Evolutionary conservation across 306 rosid species (phyloP).

Genomic region (Pueraria montana): DNA sequence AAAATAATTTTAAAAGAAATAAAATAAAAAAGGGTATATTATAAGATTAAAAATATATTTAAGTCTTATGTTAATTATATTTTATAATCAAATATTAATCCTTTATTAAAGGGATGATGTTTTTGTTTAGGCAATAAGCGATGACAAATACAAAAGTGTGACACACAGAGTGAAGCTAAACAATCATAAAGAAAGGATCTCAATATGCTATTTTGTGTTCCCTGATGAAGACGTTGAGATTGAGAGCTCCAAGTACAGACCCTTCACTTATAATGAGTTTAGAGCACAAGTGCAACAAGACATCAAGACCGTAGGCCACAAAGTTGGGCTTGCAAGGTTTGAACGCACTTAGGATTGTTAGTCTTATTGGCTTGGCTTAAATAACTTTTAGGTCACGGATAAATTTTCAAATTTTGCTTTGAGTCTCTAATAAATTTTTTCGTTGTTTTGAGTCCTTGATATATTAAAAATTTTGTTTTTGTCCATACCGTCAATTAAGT

Average conservation of each 20-base stretch:
- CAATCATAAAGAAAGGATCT: slow-evolving; percentile 52
- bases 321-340: slow-evolving; percentile 73
- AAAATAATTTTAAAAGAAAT: too few species aligned
- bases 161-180: slow-evolving; percentile 65
- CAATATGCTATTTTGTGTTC: slow-evolving; percentile 71
- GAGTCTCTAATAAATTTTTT: too few species aligned
- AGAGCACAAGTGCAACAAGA: slow-evolving; percentile 61
- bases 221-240: slow-evolving; percentile 56
- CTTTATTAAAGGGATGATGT: neutral
- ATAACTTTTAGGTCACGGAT: too few species aligned
- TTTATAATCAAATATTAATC: neutral
- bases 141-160: slow-evolving; percentile 61
- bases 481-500: too few species aligned
- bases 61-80: neutral
- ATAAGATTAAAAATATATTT: neutral
- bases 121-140: slow-evolving; percentile 61
- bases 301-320: slow-evolving; percentile 53
- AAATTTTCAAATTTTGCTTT: too few species aligned
- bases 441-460: too few species aligned
- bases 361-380: neutral
- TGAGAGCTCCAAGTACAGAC: slow-evolving; percentile 61
- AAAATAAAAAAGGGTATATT: neutral
- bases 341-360: neutral
- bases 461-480: too few species aligned
- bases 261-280: slow-evolving; percentile 68